A percentile compares a stretch with the other conserved stretches of the same genome.
These are phyloP conservation scores for Tulasnella sp. DNA, from an alignment of 768 basidiomycete species.

Conservation along the genomic window DNA sequence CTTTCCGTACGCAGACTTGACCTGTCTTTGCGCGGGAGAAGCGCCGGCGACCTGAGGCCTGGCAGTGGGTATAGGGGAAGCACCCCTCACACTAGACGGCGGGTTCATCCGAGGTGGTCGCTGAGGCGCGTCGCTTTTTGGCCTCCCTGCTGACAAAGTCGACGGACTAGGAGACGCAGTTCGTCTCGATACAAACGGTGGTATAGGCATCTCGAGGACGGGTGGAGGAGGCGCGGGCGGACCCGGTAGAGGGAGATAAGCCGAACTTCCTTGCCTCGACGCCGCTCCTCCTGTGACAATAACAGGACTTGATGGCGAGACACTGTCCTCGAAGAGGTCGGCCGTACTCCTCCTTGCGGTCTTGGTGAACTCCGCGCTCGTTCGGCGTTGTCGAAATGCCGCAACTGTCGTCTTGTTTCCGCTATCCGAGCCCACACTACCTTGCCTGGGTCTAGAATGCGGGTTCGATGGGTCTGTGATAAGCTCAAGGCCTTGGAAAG, in stretches of 20 bases:
- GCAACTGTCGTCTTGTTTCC: neutral
- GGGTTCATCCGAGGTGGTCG: neutral
- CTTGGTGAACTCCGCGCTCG: neutral
- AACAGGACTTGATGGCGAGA: neutral
- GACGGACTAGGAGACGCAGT: neutral
- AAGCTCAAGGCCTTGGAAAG: slow-evolving; percentile 10
- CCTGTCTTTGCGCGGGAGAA: no score
- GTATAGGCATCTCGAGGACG: neutral
- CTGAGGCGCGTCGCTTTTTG: neutral
- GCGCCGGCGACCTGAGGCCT: no score
- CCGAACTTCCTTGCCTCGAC: neutral
- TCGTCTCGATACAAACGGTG: neutral
- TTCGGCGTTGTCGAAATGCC: slow-evolving; percentile 16
- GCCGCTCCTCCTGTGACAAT: neutral
- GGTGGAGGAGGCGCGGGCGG: slow-evolving; percentile 1
- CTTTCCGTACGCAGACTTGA: slow-evolving; percentile 4
- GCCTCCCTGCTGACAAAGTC: neutral
- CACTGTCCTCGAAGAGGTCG: neutral
- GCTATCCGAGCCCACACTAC: slow-evolving; percentile 11
- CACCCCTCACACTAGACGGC: slow-evolving; percentile 1
- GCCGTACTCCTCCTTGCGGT: slow-evolving; percentile 4
- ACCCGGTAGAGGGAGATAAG: slow-evolving; percentile 1
- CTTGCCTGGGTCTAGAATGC: slow-evolving; percentile 3
- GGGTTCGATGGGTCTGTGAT: neutral
- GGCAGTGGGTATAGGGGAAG: neutral